These are phyloP conservation scores for Epichloe glyceriae DNA, from an alignment of 2,329 filamentous ascomycete genomes.

Conservation along the genomic window DNA sequence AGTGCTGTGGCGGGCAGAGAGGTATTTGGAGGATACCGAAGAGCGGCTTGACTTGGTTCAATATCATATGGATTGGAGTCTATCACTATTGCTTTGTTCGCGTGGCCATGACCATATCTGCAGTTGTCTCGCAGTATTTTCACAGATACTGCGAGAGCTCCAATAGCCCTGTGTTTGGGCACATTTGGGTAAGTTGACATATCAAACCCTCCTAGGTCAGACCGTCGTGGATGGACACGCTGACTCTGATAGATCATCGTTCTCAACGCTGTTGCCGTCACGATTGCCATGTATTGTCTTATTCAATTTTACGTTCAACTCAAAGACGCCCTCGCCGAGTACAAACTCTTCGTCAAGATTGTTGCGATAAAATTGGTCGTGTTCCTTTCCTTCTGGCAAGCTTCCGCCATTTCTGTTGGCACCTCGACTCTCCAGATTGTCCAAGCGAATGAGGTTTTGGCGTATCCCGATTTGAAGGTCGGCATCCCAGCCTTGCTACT, in stretches of 20 bases:
- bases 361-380: conserved; percentile 82
- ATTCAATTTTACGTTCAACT: conserved; percentile 80
- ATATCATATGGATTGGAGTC: conserved; percentile 68
- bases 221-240: background rate
- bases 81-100: conserved; percentile 81
- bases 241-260: conserved; percentile 38
- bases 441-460: conserved; percentile 45
- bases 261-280: conserved; percentile 59
- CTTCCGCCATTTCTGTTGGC: conserved; percentile 34
- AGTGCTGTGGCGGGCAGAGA: conserved; percentile 54
- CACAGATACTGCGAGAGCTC: conserved; percentile 67
- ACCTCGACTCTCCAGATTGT: conserved; percentile 49
- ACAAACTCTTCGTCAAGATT: conserved; percentile 68
- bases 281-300: conserved; percentile 78
- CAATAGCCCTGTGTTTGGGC: conserved; percentile 64
- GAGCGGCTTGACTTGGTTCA: conserved; percentile 83
- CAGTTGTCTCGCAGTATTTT: conserved; percentile 58
- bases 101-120: conserved; percentile 65
- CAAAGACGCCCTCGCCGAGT: conserved; percentile 50
- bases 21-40: conserved; percentile 61
- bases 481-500: conserved; percentile 68
- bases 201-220: background rate
- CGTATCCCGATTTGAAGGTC: conserved; percentile 65
- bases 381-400: conserved; percentile 85
- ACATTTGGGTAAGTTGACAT: conserved; percentile 56